Percentiles rank a stretch among this genome's conserved stretches.
Conservation (phyloP, 768 basidiomycete species). For the Lactifluus volemus region DNA sequence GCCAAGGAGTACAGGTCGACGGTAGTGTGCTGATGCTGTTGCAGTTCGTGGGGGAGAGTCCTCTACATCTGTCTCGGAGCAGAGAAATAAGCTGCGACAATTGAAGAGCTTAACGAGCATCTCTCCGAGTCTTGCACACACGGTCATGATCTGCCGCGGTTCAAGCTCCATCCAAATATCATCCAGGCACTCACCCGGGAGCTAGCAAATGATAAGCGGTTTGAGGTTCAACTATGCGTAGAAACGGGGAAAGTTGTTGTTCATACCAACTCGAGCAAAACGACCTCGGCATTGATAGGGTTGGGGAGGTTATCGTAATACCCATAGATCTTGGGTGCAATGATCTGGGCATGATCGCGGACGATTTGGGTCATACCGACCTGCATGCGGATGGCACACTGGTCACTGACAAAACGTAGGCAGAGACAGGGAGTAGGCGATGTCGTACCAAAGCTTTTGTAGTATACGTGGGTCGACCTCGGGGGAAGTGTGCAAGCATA, state of each 20-base stretch:
- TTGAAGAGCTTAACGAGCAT: constrained; percentile 25
- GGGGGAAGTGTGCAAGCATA: constrained; percentile 28
- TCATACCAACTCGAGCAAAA: constrained; percentile 27
- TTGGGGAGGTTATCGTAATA: constrained; percentile 25
- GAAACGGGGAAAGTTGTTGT: background rate
- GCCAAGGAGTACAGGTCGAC: constrained; percentile 21
- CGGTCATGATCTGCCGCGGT: constrained; percentile 19
- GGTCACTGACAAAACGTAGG: background rate
- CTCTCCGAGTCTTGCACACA: constrained; percentile 24
- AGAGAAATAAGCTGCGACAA: constrained; percentile 21
- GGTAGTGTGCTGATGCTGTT: constrained; percentile 5
- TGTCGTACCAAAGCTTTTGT: constrained; percentile 26
- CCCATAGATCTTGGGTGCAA: constrained; percentile 26
- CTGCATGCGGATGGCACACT: constrained; percentile 12
- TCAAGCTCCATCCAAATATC: constrained; percentile 24
- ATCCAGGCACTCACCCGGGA: constrained; percentile 24
- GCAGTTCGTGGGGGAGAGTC: constrained; percentile 19
- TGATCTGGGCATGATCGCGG: constrained; percentile 17
- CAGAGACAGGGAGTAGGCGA: background rate
- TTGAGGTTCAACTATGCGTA: constrained; percentile 4
- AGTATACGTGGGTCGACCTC: constrained; percentile 23
- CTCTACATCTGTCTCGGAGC: constrained; percentile 23
- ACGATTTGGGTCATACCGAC: constrained; percentile 27
- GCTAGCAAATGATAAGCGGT: constrained; percentile 14
- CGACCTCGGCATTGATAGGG: constrained; percentile 27